phyloP scores from a whole-genome alignment of 192 early-diverging fungal species.

The Coemansia guatemalensis region DNA sequence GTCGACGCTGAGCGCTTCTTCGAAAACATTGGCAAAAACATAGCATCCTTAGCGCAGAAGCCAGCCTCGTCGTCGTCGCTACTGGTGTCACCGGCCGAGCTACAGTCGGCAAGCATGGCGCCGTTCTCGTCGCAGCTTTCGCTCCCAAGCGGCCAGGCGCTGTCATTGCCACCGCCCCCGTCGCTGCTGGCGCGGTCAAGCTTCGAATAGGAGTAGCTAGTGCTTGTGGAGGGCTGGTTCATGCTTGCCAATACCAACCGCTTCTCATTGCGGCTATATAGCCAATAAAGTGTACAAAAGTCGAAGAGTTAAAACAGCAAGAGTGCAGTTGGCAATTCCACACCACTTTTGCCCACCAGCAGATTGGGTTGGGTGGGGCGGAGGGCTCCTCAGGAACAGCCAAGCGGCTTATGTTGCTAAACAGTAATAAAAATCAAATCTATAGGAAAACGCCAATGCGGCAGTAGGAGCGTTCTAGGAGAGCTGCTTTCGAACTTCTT shows the following conservation, averaged over 20 bases:
- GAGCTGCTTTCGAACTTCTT: constrained; percentile 68
- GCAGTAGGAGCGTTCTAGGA: neutral
- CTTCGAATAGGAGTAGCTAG: neutral
- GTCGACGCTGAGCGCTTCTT: constrained; percentile 46
- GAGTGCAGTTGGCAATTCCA: neutral
- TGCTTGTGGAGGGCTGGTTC: neutral
- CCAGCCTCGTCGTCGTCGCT: neutral
- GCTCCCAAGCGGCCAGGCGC: neutral
- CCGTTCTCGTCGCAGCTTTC: constrained; percentile 12
- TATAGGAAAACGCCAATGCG: neutral
- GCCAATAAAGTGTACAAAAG: neutral
- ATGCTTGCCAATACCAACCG: constrained; percentile 6
- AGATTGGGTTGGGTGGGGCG: no score
- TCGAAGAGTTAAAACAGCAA: constrained; percentile 1
- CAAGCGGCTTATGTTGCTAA: no score
- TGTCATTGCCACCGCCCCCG: no score
- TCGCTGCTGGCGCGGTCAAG: constrained; percentile 1
- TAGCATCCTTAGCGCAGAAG: neutral
- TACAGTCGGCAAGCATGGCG: constrained; percentile 6
- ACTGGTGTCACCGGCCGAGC: constrained; percentile 2
- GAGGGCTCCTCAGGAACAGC: no score
- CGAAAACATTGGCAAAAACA: constrained; percentile 14
- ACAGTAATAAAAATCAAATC: no score
- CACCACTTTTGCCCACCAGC: no score
- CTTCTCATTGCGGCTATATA: constrained; percentile 5